Conservation (phyloP, 106 monocot genomes). For the Dioscorea alata region DNA sequence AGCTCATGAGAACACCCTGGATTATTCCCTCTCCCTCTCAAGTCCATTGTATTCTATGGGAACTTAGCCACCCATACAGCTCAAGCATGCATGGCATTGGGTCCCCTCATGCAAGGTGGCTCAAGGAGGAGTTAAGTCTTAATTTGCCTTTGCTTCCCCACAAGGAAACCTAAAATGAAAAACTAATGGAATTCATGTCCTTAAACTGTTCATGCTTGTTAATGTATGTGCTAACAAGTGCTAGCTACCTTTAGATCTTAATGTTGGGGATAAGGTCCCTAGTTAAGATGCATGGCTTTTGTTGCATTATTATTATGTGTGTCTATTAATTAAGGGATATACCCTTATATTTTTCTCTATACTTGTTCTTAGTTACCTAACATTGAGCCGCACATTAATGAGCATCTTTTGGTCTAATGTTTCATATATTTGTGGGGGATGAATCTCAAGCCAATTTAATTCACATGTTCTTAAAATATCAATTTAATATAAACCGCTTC, state of each 20-base stretch:
- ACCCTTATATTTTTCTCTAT: conserved; percentile 1
- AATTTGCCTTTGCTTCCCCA: conserved; percentile 13
- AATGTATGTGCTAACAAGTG: background rate
- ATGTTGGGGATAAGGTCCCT: conserved; percentile 15
- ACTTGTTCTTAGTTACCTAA: conserved; percentile 15
- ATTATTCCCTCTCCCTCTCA: conserved; percentile 14
- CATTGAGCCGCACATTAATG: background rate
- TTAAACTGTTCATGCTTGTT: background rate
- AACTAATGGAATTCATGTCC: background rate
- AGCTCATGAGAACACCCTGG: conserved; percentile 30
- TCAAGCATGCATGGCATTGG: conserved; percentile 7
- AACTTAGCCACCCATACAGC: conserved; percentile 5
- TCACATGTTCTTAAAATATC: too few species aligned
- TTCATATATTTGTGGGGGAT: too few species aligned
- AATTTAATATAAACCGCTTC: too few species aligned
- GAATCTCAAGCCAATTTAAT: too few species aligned
- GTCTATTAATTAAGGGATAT: background rate
- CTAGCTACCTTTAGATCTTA: background rate
- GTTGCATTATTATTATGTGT: background rate
- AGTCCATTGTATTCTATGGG: conserved; percentile 4
- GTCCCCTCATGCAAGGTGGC: background rate
- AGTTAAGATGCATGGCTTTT: background rate
- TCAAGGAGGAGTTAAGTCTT: background rate
- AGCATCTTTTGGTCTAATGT: background rate
- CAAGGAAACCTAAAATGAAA: background rate